phyloP scores from a whole-genome alignment of 306 rosid species.

The Glycyrrhiza uralensis region DNA sequence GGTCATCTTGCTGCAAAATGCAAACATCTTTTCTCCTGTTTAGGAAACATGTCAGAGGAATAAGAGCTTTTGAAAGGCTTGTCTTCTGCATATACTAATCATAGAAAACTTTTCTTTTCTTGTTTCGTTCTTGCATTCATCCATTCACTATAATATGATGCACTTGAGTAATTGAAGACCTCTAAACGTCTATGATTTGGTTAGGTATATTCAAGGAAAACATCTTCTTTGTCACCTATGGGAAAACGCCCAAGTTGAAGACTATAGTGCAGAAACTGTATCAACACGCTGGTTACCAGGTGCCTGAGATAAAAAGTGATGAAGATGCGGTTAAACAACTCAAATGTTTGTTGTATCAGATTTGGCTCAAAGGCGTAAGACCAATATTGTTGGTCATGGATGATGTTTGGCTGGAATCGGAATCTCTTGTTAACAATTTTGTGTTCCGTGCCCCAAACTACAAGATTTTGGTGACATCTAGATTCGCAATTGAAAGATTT shows the following conservation, averaged over 20 bases:
- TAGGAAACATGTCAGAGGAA: no score
- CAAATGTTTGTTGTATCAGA: conserved; percentile 27
- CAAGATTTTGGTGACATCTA: conserved; percentile 66
- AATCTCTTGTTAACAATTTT: conserved; percentile 43
- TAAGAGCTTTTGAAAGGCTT: no score
- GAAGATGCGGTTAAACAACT: conserved; percentile 28
- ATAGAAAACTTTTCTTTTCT: no score
- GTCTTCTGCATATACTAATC: no score
- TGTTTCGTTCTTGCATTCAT: not conserved
- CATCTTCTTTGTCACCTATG: conserved; percentile 44
- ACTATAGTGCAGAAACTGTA: conserved; percentile 38
- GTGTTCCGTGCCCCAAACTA: conserved; percentile 27
- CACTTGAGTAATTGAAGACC: not conserved
- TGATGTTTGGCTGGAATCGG: conserved; percentile 51
- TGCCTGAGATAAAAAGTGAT: conserved; percentile 31
- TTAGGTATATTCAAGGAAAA: conserved; percentile 47
- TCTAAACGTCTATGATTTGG: conserved; percentile 13
- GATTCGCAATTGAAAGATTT: conserved; percentile 38
- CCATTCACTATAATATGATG: not conserved
- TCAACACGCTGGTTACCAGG: conserved; percentile 21
- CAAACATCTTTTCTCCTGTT: no score
- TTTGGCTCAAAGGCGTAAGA: not conserved
- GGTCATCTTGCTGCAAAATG: no score
- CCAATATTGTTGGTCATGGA: conserved; percentile 55
- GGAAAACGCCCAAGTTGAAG: conserved; percentile 36